Base-by-base conservation (phyloP, 139 green algal species). In the Edaphochlamys debaryana region DNA sequence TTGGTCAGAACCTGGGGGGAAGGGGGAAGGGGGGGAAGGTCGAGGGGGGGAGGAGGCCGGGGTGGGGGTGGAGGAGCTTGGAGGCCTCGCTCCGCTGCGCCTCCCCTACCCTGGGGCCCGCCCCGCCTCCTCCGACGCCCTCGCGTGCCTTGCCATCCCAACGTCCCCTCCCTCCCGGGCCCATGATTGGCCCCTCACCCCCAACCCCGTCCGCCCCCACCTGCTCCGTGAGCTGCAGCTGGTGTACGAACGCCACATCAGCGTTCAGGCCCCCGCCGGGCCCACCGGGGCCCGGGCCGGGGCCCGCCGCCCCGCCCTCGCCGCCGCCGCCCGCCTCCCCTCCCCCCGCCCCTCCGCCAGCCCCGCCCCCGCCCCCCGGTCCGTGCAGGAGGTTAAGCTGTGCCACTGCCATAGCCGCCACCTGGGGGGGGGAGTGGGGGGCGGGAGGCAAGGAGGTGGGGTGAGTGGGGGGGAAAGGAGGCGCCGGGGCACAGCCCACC, bases 161-260 rank as follows among this genome's bases (percentile, higher is more conserved):
- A 6, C 9, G n/a, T n/a, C n/a, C n/a, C n/a, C n/a, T n/a, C n/a
- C n/a, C n/a, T n/a, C n/a, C n/a, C n/a, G n/a, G n/a, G n/a, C n/a
- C n/a, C n/a, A n/a, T n/a, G n/a, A n/a, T n/a, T n/a, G n/a, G n/a
- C n/a, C n/a, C n/a, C n/a, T n/a, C n/a, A n/a, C n/a, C n/a, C n/a
- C n/a, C n/a, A n/a, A n/a, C n/a, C n/a, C n/a, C n/a, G n/a, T n/a
- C n/a, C n/a, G n/a, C n/a, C n/a, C 60, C 5, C 30, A 81, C 75
- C 77, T 83, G 77, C 66, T 83, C 63, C 42, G 77, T 75, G 3
- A 83, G 45, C 45, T 83, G 63, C 63, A 83, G 64, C 66, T 83
- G 77, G 23, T 75, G 63, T 27, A 52, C 77, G 37, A 83, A 74
- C 32, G 34, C 62, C n/a, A 32, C 77, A 9, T 82, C 62, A 1